Evolutionary conservation across 805 yeast genomes (phyloP), one percentile per base, ranked within the genome.

Genomic region (Nadsonia fulvescens): DNA sequence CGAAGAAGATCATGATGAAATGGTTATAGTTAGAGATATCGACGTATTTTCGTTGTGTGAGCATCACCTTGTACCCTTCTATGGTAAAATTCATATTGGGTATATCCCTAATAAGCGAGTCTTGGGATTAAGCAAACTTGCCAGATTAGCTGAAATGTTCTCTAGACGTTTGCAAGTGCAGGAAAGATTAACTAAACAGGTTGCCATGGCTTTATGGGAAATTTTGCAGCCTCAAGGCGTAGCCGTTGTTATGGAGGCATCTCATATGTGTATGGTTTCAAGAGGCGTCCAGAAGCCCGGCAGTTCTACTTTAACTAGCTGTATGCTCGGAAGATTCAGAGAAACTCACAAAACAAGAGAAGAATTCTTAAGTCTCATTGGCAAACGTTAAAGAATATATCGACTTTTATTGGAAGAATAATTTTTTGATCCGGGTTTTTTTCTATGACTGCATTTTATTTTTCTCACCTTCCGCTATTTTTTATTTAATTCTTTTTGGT

Each of bases 241-340:
- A 6, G 98, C 96, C 1, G 98, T 89, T 20, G 96, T 89, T 14
- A 82, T 89, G 43, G 98, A 89, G 53, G 95, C 95, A 11, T 68
- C 86, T 2, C 98, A 89, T 48, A 89, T 89, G 98, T 89, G 98
- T 51, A 89, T 89, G 98, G 96, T 86, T 14, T 79, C 92, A 49
- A 67, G 98, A 46, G 98, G 98, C 30, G 79, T 89, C 14, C 95
- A 89, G 51, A 89, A 89, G 52, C 70, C 93, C 0, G 95, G 96
- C 2, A 76, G 93, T 11, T 65, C 77, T 11, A 89, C 98, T 2
- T 71, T 82, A 17, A 89, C 98, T 11, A 78, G 93, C 43, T 86
- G 96, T 46, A 86, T 89, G 95, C 63, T 89, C 40, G 98, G 98
- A 6, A 77, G 93, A 38, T 89, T 89, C 61, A 66, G 95, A 44